Evolutionary conservation across 1,284 basidiomycete genomes (phyloP), one percentile per base, ranked within the genome.

Genomic region (Tilletia walkeri): DNA sequence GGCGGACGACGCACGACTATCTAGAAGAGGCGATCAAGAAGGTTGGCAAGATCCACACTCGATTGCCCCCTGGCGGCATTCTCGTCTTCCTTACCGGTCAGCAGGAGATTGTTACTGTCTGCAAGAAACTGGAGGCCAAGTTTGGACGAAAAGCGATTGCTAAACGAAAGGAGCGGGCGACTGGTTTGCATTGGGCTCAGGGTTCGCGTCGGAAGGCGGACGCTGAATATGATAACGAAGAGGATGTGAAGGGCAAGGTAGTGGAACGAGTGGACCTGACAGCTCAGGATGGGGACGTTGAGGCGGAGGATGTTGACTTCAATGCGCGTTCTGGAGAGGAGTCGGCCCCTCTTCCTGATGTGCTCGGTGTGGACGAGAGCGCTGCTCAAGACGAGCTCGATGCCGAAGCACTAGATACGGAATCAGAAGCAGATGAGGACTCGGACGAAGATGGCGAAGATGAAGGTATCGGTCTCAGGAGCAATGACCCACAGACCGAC

Each of bases 11-110:
- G 0, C 87, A 91, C 12, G 93, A 99, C 84, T 99, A 99, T 80
- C 89, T 98, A 59, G 88, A 87, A 3, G 94, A 97, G 84, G 92
- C 94, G 0, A 89, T 94, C 77, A 92, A 90, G 81, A 99, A 99
- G 85, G 88, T 93, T 1, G 87, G 88, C 75, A 96, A 91, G 83
- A 91, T 92, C 70, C 90, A 92, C 78, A 86, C 89, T 5, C 86
- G 90, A 4, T 84, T 92, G 4, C 90, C 90, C 1, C 86, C 88
- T 0, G 90, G 90, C 2, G 90, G 90, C 0, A 88, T 92, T 18
- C 85, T 92, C 54, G 88, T 92, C 47, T 92, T 92, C 84, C 85
- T 91, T 73, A 91, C 90, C 0, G 90, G 90, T n/a, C 90, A 91
- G 83, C 88, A 89, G 74, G 90, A 92, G 85, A 91, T 92, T 73